These are phyloP conservation scores for Aureobasidium musti DNA, from an alignment of 2,329 filamentous ascomycete species.

Conservation along the genomic window DNA sequence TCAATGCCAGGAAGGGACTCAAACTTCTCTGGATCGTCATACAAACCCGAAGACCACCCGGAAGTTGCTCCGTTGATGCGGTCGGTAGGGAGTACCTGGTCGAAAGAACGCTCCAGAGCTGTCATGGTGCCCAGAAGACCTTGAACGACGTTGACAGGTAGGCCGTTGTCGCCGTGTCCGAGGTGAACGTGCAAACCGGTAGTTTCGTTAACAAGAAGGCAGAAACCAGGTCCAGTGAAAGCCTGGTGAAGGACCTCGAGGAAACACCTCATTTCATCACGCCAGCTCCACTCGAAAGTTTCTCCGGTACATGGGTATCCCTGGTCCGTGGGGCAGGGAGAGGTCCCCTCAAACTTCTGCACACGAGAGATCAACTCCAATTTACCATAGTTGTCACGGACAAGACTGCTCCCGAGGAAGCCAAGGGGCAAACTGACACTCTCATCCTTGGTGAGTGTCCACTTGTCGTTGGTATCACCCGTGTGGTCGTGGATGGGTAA, in stretches of 20 bases:
- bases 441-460: background rate
- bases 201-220: background rate
- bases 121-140: conserved; percentile 12
- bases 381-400: too few species aligned
- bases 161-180: background rate
- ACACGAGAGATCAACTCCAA: conserved; percentile 9
- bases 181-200: conserved; percentile 11
- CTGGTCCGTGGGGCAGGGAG: background rate
- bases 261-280: background rate
- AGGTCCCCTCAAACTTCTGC: background rate
- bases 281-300: background rate
- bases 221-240: background rate
- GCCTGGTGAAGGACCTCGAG: background rate
- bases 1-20: conserved; percentile 9
- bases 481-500: background rate
- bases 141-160: background rate
- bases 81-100: background rate
- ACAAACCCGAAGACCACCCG: background rate
- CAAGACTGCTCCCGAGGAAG: background rate
- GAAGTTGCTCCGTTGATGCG: background rate
- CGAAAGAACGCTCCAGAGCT: conserved; percentile 17
- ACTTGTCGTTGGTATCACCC: background rate
- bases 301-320: background rate
- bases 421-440: background rate
- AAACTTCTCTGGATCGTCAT: too few species aligned